Conservation (phyloP, 2,329 filamentous ascomycete species). For the Phialocephala subalpina region DNA sequence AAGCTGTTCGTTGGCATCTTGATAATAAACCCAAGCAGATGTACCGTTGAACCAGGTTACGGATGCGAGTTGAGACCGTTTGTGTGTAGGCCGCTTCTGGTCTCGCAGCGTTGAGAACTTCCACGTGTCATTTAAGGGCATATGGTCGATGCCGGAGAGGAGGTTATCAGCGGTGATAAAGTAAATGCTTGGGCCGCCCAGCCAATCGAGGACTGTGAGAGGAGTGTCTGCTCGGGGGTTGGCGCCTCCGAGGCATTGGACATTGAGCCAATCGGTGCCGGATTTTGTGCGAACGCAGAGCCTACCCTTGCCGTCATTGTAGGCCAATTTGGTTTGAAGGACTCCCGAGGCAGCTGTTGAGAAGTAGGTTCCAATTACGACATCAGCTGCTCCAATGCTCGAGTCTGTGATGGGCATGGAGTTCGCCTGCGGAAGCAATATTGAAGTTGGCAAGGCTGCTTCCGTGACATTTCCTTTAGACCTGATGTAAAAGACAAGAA, state of each 20-base stretch:
- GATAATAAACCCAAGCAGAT: constrained; percentile 25
- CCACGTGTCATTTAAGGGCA: constrained; percentile 26
- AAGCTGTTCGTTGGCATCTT: constrained; percentile 25
- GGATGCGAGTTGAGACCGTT: constrained; percentile 21
- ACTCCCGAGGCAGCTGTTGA: not conserved
- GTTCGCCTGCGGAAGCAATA: not conserved
- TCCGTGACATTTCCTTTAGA: not conserved
- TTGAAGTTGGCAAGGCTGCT: not conserved
- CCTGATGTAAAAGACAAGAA: not conserved
- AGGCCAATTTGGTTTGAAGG: not conserved
- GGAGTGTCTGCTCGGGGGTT: not conserved
- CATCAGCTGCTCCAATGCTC: not conserved
- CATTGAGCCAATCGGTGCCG: not conserved
- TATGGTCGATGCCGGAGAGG: constrained; percentile 18
- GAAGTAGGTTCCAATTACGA: not conserved
- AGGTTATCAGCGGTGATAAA: constrained; percentile 22
- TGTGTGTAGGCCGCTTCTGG: constrained; percentile 16
- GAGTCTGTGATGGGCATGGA: not conserved
- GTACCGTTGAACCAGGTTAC: constrained; percentile 29
- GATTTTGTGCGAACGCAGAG: not conserved
- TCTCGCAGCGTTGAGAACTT: constrained; percentile 17
- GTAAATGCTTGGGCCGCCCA: constrained; percentile 24
- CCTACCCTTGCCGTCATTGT: not conserved
- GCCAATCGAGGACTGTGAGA: constrained; percentile 1
- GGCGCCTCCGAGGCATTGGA: constrained; percentile 1